Percentiles rank a stretch among this genome's conserved stretches.
Evolutionary conservation across 306 rosid species (phyloP).

Genomic region (Pyrus communis): DNA sequence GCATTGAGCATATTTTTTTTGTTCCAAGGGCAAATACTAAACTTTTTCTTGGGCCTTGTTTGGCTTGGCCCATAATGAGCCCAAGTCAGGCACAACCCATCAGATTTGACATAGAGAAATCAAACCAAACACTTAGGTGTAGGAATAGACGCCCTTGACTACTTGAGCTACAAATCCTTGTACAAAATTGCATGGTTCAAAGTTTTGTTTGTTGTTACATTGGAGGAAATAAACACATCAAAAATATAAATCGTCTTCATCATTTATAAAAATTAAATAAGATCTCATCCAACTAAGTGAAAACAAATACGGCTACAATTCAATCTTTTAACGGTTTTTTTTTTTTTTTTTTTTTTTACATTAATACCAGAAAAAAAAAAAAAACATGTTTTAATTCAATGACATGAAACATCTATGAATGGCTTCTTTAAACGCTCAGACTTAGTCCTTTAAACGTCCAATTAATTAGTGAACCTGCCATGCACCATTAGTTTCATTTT

Average conservation of each 20-base stretch:
- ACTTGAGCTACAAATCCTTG: neutral
- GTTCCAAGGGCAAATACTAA: neutral
- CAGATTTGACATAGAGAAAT: too few species aligned
- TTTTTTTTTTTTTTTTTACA: too few species aligned
- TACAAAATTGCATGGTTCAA: neutral
- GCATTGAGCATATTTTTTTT: neutral
- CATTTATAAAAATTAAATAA: too few species aligned
- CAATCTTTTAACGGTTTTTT: too few species aligned
- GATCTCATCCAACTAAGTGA: neutral
- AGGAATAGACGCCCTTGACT: too few species aligned
- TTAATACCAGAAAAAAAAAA: too few species aligned
- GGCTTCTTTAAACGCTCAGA: neutral
- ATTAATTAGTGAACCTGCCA: neutral
- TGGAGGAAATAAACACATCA: too few species aligned
- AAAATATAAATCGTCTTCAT: neutral
- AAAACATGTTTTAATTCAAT: neutral
- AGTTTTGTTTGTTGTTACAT: neutral
- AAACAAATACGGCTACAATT: too few species aligned
- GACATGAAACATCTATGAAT: neutral
- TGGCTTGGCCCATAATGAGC: neutral
- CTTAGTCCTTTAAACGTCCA: neutral
- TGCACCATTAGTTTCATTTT: neutral
- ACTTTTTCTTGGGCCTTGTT: neutral
- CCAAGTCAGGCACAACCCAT: neutral
- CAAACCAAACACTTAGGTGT: too few species aligned